phyloP scores from a whole-genome alignment of 2,329 filamentous ascomycete genomes.

The Pseudopyricularia cyperi region DNA sequence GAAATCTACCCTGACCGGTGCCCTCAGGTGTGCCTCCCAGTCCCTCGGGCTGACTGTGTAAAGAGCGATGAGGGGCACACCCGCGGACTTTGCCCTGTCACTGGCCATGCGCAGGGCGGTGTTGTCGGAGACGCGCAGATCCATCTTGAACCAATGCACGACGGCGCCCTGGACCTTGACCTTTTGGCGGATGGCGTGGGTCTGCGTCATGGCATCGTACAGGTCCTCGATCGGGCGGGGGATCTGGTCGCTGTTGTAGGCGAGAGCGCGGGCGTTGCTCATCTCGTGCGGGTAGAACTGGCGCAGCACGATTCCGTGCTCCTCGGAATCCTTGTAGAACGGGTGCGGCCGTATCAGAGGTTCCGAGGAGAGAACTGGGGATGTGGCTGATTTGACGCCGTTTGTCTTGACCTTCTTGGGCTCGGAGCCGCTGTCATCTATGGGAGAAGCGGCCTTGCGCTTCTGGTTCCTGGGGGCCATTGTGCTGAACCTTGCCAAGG shows the following conservation, averaged over 20 bases:
- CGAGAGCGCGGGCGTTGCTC: constrained; percentile 62
- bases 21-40: constrained; percentile 65
- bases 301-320: constrained; percentile 52
- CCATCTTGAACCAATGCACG: constrained; percentile 85
- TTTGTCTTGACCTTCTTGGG: constrained; percentile 9
- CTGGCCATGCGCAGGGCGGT: constrained; percentile 55
- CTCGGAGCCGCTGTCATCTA: constrained; percentile 9
- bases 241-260: constrained; percentile 59
- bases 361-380: constrained; percentile 7
- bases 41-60: constrained; percentile 78
- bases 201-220: constrained; percentile 46
- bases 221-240: constrained; percentile 63
- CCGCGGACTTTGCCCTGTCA: constrained; percentile 23
- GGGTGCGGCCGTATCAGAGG: constrained; percentile 32
- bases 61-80: constrained; percentile 57
- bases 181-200: constrained; percentile 34
- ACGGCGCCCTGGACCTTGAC: constrained; percentile 48
- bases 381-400: neutral
- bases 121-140: constrained; percentile 65
- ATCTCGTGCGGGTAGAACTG: constrained; percentile 80
- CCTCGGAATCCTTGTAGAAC: constrained; percentile 29
- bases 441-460: constrained; percentile 11
- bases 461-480: constrained; percentile 16
- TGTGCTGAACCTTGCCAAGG: neutral
- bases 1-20: constrained; percentile 66